These are phyloP conservation scores for Starmera stellimalicola DNA, from an alignment of 1,139 yeast genomes.

Conservation along the genomic window DNA sequence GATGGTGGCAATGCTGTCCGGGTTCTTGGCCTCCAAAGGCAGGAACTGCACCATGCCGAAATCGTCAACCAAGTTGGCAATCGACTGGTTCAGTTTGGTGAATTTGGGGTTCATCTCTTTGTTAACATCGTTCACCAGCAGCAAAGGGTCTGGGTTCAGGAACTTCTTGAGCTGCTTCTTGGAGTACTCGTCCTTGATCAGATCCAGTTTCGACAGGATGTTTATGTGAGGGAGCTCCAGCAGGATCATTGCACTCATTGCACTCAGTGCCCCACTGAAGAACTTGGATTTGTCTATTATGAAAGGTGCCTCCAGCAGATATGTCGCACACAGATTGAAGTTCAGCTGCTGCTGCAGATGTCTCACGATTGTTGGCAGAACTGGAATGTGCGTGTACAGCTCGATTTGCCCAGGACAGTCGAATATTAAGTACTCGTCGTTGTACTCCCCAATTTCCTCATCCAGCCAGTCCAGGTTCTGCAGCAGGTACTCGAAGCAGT, in stretches of 20 bases:
- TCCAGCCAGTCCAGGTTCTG: conserved; percentile 94
- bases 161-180: conserved; percentile 73
- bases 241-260: conserved; percentile 97
- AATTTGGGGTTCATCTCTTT: conserved; percentile 63
- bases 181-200: conserved; percentile 67
- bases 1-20: conserved; percentile 73
- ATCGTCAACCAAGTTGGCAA: conserved; percentile 88
- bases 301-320: conserved; percentile 88
- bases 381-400: conserved; percentile 89
- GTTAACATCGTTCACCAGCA: conserved; percentile 45
- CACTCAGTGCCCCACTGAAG: conserved; percentile 90
- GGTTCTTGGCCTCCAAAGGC: conserved; percentile 78
- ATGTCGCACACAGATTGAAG: conserved; percentile 87
- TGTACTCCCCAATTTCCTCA: conserved; percentile 87
- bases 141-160: conserved; percentile 83
- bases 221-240: conserved; percentile 92
- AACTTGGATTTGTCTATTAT: conserved; percentile 84
- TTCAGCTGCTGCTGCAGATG: conserved; percentile 73
- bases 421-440: conserved; percentile 86
- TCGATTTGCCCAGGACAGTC: conserved; percentile 99
- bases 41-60: conserved; percentile 97
- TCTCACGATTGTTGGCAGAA: conserved; percentile 76
- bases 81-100: conserved; percentile 63
- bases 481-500: conserved; percentile 84
- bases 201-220: conserved; percentile 75